phyloP scores from a whole-genome alignment of 768 basidiomycete species.

The Mycena sanguinolenta region DNA sequence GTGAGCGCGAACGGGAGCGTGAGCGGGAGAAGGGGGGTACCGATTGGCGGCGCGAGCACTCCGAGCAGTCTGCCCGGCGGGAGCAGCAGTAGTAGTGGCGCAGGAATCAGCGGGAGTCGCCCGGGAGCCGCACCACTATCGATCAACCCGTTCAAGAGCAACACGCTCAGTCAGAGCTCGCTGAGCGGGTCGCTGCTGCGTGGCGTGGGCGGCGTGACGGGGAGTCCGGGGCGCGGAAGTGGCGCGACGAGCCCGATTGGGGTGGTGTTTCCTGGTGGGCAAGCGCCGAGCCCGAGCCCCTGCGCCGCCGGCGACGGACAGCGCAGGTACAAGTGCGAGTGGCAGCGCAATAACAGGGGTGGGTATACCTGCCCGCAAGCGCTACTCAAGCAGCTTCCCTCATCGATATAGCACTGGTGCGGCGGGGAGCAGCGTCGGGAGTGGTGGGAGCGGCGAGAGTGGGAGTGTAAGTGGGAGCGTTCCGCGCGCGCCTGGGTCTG shows the following conservation, averaged over 20 bases:
- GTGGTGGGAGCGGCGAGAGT: constrained; percentile 47
- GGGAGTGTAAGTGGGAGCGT: background rate
- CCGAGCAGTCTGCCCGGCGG: background rate
- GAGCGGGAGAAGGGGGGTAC: constrained; percentile 36
- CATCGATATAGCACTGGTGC: constrained; percentile 65
- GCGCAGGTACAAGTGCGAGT: constrained; percentile 11
- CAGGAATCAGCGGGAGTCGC: constrained; percentile 2
- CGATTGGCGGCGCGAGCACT: constrained; percentile 21
- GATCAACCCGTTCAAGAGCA: constrained; percentile 47
- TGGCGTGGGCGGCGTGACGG: background rate
- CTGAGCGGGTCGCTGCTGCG: constrained; percentile 32
- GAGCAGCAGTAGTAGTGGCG: background rate
- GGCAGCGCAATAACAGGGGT: background rate
- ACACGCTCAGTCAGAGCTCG: constrained; percentile 41
- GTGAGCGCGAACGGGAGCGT: constrained; percentile 34
- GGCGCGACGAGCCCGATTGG: constrained; percentile 21
- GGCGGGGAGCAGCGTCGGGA: constrained; percentile 46
- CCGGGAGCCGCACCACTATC: background rate
- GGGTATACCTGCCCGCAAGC: constrained; percentile 57
- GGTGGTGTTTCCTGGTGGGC: constrained; percentile 26
- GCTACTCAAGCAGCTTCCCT: constrained; percentile 85
- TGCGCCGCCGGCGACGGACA: constrained; percentile 8
- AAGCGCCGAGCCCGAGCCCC: constrained; percentile 27
- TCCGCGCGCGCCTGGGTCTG: background rate
- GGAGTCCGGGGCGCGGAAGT: constrained; percentile 20